Conservation (phyloP, 2,329 filamentous ascomycete species). For the Aureobasidium namibiae region DNA sequence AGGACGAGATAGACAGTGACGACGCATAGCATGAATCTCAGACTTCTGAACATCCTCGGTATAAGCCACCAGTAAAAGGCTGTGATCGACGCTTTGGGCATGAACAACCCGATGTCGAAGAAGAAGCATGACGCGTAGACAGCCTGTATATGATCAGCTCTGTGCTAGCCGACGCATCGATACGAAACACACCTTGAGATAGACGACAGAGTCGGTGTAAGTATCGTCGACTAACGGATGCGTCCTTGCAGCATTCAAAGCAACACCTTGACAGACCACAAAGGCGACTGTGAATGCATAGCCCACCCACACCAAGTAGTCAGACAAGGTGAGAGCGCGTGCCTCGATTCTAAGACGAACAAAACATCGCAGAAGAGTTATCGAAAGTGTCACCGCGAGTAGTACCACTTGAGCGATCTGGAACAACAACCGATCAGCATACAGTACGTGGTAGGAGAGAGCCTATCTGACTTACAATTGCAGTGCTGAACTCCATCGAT, state of each 20-base stretch:
- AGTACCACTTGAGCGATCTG: background rate
- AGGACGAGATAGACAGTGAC: background rate
- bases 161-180: background rate
- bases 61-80: constrained; percentile 10
- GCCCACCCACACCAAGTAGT: constrained; percentile 4
- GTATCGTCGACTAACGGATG: background rate
- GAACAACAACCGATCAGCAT: background rate
- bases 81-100: constrained; percentile 3
- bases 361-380: constrained; percentile 6
- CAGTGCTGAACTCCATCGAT: background rate
- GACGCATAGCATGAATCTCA: background rate
- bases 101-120: constrained; percentile 3
- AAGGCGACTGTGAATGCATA: background rate
- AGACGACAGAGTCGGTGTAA: background rate
- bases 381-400: background rate
- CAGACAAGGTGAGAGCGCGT: constrained; percentile 4
- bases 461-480: background rate
- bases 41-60: background rate
- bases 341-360: constrained; percentile 2
- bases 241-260: background rate
- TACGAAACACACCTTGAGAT: background rate
- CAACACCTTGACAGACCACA: background rate
- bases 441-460: background rate
- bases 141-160: background rate
- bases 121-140: constrained; percentile 7